Evolutionary conservation across 2,329 filamentous ascomycete genomes (phyloP).

Genomic region (Aspergillus sp.): DNA sequence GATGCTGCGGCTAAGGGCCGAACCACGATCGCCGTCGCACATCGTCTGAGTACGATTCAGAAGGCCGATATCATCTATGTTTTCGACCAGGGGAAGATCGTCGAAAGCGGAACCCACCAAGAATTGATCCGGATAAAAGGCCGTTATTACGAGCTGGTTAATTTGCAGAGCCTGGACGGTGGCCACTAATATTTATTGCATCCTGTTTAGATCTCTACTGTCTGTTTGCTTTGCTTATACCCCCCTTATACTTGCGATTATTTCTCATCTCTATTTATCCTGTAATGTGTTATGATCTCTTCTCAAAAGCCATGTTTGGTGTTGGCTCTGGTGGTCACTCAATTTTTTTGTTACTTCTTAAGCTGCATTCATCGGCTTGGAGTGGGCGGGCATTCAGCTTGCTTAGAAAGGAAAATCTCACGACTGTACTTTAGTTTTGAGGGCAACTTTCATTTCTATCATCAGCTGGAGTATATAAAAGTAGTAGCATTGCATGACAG

Average conservation of each 20-base stretch:
- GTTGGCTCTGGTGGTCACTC: neutral
- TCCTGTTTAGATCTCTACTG: conserved; percentile 8
- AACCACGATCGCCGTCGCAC: conserved; percentile 92
- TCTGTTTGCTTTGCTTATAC: neutral
- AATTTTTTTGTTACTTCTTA: neutral
- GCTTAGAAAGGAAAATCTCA: neutral
- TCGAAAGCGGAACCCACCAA: conserved; percentile 78
- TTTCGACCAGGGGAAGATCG: conserved; percentile 85
- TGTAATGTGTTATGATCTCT: conserved; percentile 3
- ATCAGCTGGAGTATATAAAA: neutral
- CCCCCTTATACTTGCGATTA: conserved; percentile 1
- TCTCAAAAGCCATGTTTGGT: neutral
- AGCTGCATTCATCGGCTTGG: neutral
- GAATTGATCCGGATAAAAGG: conserved; percentile 71
- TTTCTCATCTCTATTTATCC: neutral
- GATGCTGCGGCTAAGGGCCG: conserved; percentile 81
- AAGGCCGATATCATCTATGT: conserved; percentile 95
- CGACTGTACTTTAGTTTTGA: neutral
- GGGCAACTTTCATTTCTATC: neutral
- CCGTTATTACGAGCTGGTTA: conserved; percentile 76
- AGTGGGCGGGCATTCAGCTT: conserved; percentile 1
- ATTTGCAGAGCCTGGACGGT: conserved; percentile 75
- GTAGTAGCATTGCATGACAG: neutral
- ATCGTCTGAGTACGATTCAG: conserved; percentile 88
- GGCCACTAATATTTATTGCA: conserved; percentile 27